A percentile compares a stretch with the other conserved stretches of the same genome.
phyloP scores from a whole-genome alignment of 2,329 filamentous ascomycete species.

The Chaetothyriales sp. region DNA sequence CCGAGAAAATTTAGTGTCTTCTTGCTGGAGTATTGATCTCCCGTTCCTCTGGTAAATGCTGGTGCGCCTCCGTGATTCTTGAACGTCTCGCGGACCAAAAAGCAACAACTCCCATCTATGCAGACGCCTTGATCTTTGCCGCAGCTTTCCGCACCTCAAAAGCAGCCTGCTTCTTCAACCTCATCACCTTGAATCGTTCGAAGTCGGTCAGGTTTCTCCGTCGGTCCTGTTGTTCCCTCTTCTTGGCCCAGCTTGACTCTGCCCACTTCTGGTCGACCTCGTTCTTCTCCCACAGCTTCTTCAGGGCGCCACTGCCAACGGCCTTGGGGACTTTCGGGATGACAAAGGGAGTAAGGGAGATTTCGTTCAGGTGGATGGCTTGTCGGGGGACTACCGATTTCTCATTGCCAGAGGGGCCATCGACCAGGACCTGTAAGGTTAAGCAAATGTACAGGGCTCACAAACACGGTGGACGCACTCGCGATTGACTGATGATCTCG shows the following conservation, averaged over 20 bases:
- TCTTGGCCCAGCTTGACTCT: constrained; percentile 86
- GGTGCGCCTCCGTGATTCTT: not conserved
- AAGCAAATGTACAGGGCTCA: not conserved
- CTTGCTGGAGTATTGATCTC: constrained; percentile 15
- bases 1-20: not conserved
- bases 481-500: constrained; percentile 99
- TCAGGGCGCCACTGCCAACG: constrained; percentile 65
- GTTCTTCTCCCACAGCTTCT: constrained; percentile 78
- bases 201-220: constrained; percentile 92
- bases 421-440: constrained; percentile 66
- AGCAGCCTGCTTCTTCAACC: constrained; percentile 95
- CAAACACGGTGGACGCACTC: constrained; percentile 55
- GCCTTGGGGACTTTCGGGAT: constrained; percentile 75
- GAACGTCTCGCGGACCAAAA: not conserved
- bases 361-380: constrained; percentile 62
- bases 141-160: constrained; percentile 96
- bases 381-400: constrained; percentile 74
- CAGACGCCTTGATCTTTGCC: constrained; percentile 76
- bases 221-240: constrained; percentile 68
- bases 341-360: constrained; percentile 79
- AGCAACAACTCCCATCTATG: constrained; percentile 34
- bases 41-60: not conserved
- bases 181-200: constrained; percentile 99
- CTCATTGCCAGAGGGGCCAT: constrained; percentile 75
- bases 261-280: constrained; percentile 90